phyloP scores from a whole-genome alignment of 208 protist species.

The Acanthamoeba castellanii region DNA sequence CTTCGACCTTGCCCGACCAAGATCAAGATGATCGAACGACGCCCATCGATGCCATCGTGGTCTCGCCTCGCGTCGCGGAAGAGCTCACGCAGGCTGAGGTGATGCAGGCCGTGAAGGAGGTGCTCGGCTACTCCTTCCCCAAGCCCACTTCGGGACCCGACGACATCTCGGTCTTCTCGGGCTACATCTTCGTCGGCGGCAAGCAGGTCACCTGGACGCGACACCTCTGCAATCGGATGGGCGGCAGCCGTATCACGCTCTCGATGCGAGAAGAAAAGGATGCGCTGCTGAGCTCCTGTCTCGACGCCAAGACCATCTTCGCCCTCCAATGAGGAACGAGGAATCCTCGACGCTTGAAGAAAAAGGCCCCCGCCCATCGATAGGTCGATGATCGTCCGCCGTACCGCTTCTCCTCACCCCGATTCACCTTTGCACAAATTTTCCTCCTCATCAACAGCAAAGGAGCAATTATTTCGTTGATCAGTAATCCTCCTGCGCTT shows the following conservation, averaged over 20 bases:
- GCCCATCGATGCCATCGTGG: neutral
- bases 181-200: conserved; percentile 14
- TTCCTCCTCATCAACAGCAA: neutral
- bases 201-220: neutral
- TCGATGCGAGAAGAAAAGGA: conserved; percentile 7
- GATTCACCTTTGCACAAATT: neutral
- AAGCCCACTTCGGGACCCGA: neutral
- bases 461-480: neutral
- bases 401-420: neutral
- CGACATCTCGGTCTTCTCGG: conserved; percentile 12
- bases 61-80: neutral
- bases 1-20: neutral
- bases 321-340: neutral
- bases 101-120: neutral
- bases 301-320: neutral
- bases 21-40: neutral
- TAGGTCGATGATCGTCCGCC: neutral
- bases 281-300: neutral
- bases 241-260: neutral
- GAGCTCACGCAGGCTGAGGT: neutral
- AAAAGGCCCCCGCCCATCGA: neutral
- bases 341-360: neutral
- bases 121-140: neutral
- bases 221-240: neutral
- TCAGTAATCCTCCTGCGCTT: neutral